Evolutionary conservation across 305 asterid genomes (phyloP).

Genomic region (Ajuga reptans): DNA sequence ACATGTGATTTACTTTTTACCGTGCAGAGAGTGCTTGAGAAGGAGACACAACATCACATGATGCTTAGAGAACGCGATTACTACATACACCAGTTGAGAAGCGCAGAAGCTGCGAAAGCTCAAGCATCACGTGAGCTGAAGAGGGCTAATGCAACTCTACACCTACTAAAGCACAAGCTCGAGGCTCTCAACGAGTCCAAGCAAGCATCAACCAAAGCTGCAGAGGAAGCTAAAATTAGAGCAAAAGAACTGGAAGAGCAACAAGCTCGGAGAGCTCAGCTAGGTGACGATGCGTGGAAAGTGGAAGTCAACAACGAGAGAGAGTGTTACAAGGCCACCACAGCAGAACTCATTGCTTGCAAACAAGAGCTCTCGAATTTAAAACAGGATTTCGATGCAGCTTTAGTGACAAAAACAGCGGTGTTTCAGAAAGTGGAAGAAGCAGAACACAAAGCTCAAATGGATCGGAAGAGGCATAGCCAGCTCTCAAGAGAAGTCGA

Average conservation of each 20-base stretch:
- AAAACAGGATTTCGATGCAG: constrained; percentile 47
- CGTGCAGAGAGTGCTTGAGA: constrained; percentile 69
- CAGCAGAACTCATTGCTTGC: constrained; percentile 41
- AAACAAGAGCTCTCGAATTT: constrained; percentile 56
- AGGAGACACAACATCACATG: constrained; percentile 65
- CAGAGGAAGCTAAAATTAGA: constrained; percentile 43
- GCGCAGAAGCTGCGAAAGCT: constrained; percentile 44
- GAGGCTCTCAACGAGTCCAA: constrained; percentile 51
- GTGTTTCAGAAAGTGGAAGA: constrained; percentile 59
- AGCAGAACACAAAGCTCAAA: constrained; percentile 36
- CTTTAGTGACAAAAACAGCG: constrained; percentile 39
- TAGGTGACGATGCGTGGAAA: constrained; percentile 51
- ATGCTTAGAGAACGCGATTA: constrained; percentile 46
- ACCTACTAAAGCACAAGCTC: constrained; percentile 64
- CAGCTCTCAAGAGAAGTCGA: constrained; percentile 47
- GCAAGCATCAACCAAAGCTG: constrained; percentile 47
- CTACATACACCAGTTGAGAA: constrained; percentile 43
- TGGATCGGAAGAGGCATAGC: constrained; percentile 34
- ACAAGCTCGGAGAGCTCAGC: constrained; percentile 33
- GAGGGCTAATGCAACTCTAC: constrained; percentile 55
- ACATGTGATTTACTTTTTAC: neutral
- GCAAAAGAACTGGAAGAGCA: constrained; percentile 48
- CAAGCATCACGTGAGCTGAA: constrained; percentile 60
- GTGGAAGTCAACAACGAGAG: constrained; percentile 45
- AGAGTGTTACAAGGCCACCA: constrained; percentile 46